phyloP scores from a whole-genome alignment of 2,329 filamentous ascomycete genomes.

The Nemania abortiva region DNA sequence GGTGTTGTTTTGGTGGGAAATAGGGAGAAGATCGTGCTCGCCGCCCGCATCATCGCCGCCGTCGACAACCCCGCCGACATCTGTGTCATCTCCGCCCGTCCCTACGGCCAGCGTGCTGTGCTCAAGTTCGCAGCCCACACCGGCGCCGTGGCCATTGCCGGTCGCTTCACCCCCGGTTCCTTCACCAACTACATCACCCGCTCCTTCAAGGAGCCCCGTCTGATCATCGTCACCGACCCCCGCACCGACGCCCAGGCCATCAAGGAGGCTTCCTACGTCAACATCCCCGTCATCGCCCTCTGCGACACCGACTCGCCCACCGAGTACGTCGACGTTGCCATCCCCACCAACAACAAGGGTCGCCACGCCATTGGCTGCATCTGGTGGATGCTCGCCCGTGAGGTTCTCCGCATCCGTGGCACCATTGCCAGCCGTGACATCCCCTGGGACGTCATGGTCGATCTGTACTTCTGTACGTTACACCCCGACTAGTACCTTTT shows the following conservation, averaged over 20 bases:
- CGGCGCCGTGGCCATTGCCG: constrained; percentile 96
- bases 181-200: constrained; percentile 99
- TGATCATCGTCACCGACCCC: constrained; percentile 99
- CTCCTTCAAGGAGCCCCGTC: constrained; percentile 99
- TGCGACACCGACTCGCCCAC: constrained; percentile 99
- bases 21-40: constrained; percentile 99
- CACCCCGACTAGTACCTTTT: not conserved
- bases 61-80: constrained; percentile 99
- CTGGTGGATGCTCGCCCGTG: constrained; percentile 99
- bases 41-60: constrained; percentile 97
- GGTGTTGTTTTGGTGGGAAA: constrained; percentile 31
- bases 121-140: constrained; percentile 99
- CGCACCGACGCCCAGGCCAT: constrained; percentile 99
- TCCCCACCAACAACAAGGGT: constrained; percentile 99
- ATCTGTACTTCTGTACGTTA: constrained; percentile 95
- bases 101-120: constrained; percentile 99
- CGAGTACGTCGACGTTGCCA: constrained; percentile 99
- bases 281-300: constrained; percentile 99
- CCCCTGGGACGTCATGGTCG: constrained; percentile 99
- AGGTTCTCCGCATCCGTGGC: constrained; percentile 98
- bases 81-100: constrained; percentile 99
- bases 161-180: constrained; percentile 99
- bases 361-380: constrained; percentile 97
- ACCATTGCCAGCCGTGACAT: constrained; percentile 96
- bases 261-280: constrained; percentile 99